Conservation (phyloP, 179 eudicot species). For the Amaranthus tricolor region DNA sequence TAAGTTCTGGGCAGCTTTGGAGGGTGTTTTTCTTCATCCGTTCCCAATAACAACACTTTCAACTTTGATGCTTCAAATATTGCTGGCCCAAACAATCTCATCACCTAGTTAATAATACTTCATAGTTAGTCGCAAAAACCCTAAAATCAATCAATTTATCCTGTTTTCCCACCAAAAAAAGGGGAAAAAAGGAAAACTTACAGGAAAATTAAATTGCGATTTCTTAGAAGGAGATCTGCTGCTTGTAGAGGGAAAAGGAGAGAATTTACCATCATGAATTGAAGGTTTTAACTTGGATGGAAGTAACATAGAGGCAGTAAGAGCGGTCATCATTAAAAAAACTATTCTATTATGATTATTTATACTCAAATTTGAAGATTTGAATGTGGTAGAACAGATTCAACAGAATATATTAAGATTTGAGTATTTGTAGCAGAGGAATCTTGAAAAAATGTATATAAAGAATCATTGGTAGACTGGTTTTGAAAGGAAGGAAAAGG, state of each 20-base stretch:
- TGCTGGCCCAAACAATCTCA: constrained; percentile 86
- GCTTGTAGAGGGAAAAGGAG: constrained; percentile 26
- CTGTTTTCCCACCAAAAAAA: not conserved
- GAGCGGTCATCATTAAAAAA: constrained; percentile 39
- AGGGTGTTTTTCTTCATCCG: constrained; percentile 80
- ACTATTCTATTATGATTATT: no score
- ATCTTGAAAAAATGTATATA: no score
- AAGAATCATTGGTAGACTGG: no score
- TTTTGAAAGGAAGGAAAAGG: no score
- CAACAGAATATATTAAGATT: no score
- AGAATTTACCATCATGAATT: constrained; percentile 22
- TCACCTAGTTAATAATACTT: constrained; percentile 35
- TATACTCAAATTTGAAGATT: no score
- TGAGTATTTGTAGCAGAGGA: no score
- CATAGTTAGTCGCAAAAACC: no score
- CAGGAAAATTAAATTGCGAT: constrained; percentile 30
- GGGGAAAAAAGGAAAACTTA: constrained; percentile 23
- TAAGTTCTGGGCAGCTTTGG: constrained; percentile 85
- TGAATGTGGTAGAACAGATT: no score
- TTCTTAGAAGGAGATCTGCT: constrained; percentile 36
- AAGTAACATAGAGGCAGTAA: constrained; percentile 42
- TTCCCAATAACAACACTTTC: constrained; percentile 74
- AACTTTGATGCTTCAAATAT: constrained; percentile 87
- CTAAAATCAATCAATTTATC: not conserved
- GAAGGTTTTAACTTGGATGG: constrained; percentile 51